Percentiles rank a stretch among this genome's conserved stretches.
Evolutionary conservation across 176 grass and related monocot genomes (phyloP).

Genomic region (Eragrostis nindensis): DNA sequence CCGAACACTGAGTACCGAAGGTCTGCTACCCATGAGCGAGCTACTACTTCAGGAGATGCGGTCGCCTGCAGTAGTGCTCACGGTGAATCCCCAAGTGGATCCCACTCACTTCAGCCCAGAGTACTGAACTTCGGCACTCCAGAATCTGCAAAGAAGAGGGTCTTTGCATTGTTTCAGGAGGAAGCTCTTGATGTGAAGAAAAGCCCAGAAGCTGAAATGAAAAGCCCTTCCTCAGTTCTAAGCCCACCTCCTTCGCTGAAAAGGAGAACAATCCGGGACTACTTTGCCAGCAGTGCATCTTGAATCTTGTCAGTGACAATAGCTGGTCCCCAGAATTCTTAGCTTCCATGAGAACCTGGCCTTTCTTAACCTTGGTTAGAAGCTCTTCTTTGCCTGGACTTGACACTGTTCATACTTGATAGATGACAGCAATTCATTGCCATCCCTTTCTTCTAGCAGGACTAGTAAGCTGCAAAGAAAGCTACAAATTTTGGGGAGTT

Average conservation of each 20-base stretch:
- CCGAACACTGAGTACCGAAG: conserved; percentile 55
- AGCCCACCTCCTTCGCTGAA: conserved; percentile 81
- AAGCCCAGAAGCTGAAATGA: conserved; percentile 47
- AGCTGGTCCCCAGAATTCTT: conserved; percentile 1
- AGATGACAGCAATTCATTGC: not conserved
- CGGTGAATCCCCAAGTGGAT: conserved; percentile 10
- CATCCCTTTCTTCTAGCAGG: not conserved
- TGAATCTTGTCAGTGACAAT: conserved; percentile 41
- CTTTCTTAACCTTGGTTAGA: conserved; percentile 30
- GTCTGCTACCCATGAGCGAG: conserved; percentile 42
- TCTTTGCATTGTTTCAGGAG: conserved; percentile 56
- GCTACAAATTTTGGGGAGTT: conserved; percentile 38
- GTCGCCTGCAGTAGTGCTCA: conserved; percentile 36
- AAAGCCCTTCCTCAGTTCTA: conserved; percentile 87
- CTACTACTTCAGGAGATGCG: conserved; percentile 40
- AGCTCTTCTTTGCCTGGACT: not conserved
- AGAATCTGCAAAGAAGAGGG: conserved; percentile 70
- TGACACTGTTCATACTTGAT: not conserved
- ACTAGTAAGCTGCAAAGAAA: not conserved
- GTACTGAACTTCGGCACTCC: conserved; percentile 73
- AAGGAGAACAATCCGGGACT: conserved; percentile 93
- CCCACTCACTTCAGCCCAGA: conserved; percentile 57
- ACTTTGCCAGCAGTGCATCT: conserved; percentile 62
- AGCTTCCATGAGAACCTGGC: not conserved
- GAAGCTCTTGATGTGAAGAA: conserved; percentile 45